Conservation (phyloP, 1,139 yeast genomes). For the Blastobotrys elegans region DNA sequence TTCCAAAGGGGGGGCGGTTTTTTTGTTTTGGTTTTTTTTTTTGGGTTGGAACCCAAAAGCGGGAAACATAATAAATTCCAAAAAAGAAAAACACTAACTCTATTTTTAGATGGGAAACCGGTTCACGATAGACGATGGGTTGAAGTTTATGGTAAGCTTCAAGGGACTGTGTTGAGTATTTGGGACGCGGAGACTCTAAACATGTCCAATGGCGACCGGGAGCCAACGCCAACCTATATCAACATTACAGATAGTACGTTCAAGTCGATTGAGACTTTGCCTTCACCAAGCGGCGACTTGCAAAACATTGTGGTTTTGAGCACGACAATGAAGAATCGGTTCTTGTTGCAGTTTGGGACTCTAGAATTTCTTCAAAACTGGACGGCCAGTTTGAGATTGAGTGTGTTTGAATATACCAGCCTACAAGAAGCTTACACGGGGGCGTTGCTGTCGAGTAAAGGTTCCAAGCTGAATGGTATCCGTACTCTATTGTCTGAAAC, state of each 20-base stretch:
- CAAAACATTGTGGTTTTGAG: conserved; percentile 80
- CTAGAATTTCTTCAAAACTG: conserved; percentile 44
- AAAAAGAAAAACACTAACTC: conserved; percentile 4
- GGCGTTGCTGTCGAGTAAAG: conserved; percentile 82
- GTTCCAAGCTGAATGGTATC: conserved; percentile 80
- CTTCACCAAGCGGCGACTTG: conserved; percentile 58
- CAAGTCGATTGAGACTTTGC: conserved; percentile 61
- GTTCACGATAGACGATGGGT: conserved; percentile 75
- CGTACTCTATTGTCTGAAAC: conserved; percentile 79
- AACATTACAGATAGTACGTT: conserved; percentile 90
- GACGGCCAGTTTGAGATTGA: conserved; percentile 77
- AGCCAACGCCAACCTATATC: conserved; percentile 68
- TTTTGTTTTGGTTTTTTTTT: neutral
- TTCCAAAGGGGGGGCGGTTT: neutral
- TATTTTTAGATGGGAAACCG: conserved; percentile 70
- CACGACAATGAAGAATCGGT: conserved; percentile 86
- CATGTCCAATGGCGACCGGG: conserved; percentile 37
- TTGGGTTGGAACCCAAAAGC: too few species aligned
- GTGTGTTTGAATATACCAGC: conserved; percentile 72
- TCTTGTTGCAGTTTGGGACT: conserved; percentile 65
- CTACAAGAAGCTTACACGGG: conserved; percentile 96
- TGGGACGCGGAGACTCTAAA: conserved; percentile 86
- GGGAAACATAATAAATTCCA: too few species aligned
- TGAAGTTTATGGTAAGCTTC: conserved; percentile 85
- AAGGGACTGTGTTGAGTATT: conserved; percentile 86